Evolutionary conservation across 164 flowering plant species (phyloP), one percentile per base, ranked within the genome.

Genomic region (Magnolia changhungtana): DNA sequence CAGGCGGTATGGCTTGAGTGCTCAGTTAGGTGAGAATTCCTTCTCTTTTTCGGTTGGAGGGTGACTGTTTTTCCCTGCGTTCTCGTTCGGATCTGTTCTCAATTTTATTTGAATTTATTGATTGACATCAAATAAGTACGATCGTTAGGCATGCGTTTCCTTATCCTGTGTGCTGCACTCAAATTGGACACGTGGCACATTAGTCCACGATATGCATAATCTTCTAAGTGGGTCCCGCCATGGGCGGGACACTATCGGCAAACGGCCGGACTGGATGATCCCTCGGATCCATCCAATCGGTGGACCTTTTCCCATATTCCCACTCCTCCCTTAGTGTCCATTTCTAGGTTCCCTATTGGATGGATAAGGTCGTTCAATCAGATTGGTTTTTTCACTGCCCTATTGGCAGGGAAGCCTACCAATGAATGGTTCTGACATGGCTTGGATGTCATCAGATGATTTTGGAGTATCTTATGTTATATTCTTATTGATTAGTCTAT

Each of bases 11-110:
- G 84, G 71, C 55, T 78, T 84, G 67, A 80, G 76, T 8, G 81
- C 82, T 76, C 88, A 85, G 74, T 74, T 88, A 78, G 89, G 90
- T 88, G 20, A 75, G 78, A 3, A 70, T 7, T 71, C 24, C 7
- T 58, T 14, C 8, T 10, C 49, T 55, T 29, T 11, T 29, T 74
- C n/a, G 63, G 7, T 70, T 45, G 21, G 14, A 29, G 7, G 13
- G 13, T 55, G 7, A 37, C 7, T 69, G 24, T 50, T 69, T 69
- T 67, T 37, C 11, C 20, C 67, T 65, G 37, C 24, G 10, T 65
- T 65, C 16, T 65, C 14, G 21, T 2, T 24, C 23, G 9, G 7
- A 23, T 65, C 14, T 76, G 6, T 20, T 61, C 13, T 74, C 63
- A 29, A 37, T 4, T 6, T 55, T 11, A 16, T 63, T 18, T 20